A percentile compares a stretch with the other conserved stretches of the same genome.
phyloP scores from a whole-genome alignment of 768 basidiomycete species.

The Kwoniella europaea region DNA sequence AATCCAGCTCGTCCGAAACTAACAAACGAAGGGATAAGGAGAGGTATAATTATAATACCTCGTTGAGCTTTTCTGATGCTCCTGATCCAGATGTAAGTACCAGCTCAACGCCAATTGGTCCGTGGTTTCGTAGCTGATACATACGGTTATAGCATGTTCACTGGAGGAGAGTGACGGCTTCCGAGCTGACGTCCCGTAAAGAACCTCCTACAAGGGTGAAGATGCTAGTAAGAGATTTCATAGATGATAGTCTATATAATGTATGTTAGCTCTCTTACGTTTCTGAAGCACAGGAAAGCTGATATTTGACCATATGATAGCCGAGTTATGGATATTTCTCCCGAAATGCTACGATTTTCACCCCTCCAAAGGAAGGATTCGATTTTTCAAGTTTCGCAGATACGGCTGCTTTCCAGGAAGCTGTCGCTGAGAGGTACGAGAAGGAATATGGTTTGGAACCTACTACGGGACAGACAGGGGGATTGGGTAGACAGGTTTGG shows the following conservation, averaged over 20 bases:
- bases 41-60: slow-evolving; percentile 56
- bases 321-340: slow-evolving; percentile 97
- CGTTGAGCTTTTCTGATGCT: slow-evolving; percentile 45
- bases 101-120: too few species aligned
- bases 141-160: slow-evolving; percentile 36
- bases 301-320: slow-evolving; percentile 25
- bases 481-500: slow-evolving; percentile 80
- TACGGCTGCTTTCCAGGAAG: slow-evolving; percentile 76
- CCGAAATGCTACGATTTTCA: slow-evolving; percentile 86
- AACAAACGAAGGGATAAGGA: slow-evolving; percentile 26
- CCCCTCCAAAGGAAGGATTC: slow-evolving; percentile 64
- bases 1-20: slow-evolving; percentile 11
- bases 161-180: slow-evolving; percentile 52
- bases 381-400: slow-evolving; percentile 73
- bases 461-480: slow-evolving; percentile 27
- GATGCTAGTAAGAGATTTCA: slow-evolving; percentile 94
- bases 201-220: slow-evolving; percentile 78
- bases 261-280: slow-evolving; percentile 34
- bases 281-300: slow-evolving; percentile 1
- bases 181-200: slow-evolving; percentile 41
- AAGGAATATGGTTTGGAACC: slow-evolving; percentile 44
- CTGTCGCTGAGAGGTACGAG: slow-evolving; percentile 75
- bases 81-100: slow-evolving; percentile 54
- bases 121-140: neutral
- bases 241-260: slow-evolving; percentile 96